A percentile compares a stretch with the other conserved stretches of the same genome.
Conservation (phyloP, 495 filamentous ascomycete species). For the Aspergillus leporis region DNA sequence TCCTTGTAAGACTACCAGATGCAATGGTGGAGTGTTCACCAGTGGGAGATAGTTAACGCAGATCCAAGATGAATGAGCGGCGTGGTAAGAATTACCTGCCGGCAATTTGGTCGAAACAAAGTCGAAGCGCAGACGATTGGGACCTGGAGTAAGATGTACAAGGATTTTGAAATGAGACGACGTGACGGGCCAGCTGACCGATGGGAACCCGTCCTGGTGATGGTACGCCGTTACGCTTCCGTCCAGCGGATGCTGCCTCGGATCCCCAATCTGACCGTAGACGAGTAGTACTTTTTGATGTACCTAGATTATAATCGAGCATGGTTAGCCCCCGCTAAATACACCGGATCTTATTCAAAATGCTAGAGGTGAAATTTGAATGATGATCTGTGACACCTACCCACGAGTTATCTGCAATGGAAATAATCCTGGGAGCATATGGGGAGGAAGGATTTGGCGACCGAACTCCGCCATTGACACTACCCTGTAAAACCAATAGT, state of each 20-base stretch:
- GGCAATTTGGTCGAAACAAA: slow-evolving; percentile 80
- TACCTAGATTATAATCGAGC: slow-evolving; percentile 52
- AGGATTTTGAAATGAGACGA: slow-evolving; percentile 88
- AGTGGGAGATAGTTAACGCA: slow-evolving; percentile 83
- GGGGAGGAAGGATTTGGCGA: slow-evolving; percentile 64
- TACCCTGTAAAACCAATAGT: slow-evolving; percentile 27
- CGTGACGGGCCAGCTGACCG: slow-evolving; percentile 79
- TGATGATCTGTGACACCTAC: slow-evolving; percentile 46
- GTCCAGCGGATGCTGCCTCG: slow-evolving; percentile 67
- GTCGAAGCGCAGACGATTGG: slow-evolving; percentile 82
- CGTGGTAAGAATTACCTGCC: slow-evolving; percentile 64
- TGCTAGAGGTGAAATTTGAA: background rate
- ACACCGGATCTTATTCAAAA: background rate
- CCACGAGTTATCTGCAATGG: slow-evolving; percentile 78
- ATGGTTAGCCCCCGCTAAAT: slow-evolving; percentile 5
- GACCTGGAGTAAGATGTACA: slow-evolving; percentile 81
- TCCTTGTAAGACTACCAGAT: slow-evolving; percentile 79
- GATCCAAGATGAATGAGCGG: slow-evolving; percentile 74
- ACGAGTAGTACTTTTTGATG: slow-evolving; percentile 86
- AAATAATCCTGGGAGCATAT: slow-evolving; percentile 75
- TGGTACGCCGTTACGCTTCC: slow-evolving; percentile 78
- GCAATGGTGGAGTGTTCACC: slow-evolving; percentile 72
- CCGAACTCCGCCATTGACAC: slow-evolving; percentile 48
- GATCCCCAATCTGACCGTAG: slow-evolving; percentile 76
- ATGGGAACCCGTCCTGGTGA: slow-evolving; percentile 80